phyloP scores from a whole-genome alignment of 306 rosid genomes.

The Prunus dulcis region DNA sequence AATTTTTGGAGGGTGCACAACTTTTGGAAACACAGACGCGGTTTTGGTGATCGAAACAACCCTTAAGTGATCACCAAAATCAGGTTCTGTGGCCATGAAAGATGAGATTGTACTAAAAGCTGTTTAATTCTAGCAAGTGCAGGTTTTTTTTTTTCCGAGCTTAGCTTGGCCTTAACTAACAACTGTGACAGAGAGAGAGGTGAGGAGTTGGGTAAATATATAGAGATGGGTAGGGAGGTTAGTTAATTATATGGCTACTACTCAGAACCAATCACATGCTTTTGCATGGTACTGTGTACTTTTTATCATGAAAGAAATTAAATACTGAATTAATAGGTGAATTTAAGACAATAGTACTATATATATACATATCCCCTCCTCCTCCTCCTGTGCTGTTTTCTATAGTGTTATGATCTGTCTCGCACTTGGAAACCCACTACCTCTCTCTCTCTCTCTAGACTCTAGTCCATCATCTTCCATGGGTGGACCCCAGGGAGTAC shows the following conservation, averaged over 20 bases:
- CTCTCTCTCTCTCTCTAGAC: not conserved
- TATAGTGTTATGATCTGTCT: constrained; percentile 38
- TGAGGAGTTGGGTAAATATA: too few species aligned
- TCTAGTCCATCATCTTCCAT: constrained; percentile 18
- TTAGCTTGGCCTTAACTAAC: too few species aligned
- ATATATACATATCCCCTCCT: too few species aligned
- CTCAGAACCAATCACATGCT: too few species aligned
- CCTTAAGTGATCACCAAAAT: constrained; percentile 21
- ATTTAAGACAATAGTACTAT: not conserved
- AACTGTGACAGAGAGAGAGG: too few species aligned
- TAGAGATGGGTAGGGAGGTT: too few species aligned
- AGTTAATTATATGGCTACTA: too few species aligned
- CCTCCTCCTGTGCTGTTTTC: not conserved
- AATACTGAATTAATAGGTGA: not conserved
- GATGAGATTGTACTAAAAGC: not conserved
- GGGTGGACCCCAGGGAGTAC: not conserved
- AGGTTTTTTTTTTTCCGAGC: too few species aligned
- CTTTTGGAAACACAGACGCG: constrained; percentile 46
- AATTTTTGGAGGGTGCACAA: constrained; percentile 35
- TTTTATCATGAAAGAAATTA: not conserved
- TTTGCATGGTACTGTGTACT: constrained; percentile 60
- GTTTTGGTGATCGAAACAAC: constrained; percentile 50
- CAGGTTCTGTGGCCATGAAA: not conserved
- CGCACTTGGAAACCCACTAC: constrained; percentile 49
- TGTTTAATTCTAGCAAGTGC: too few species aligned